These are phyloP conservation scores for Sugiyamaella xylanicola DNA, from an alignment of 1,139 yeast genomes.

Conservation along the genomic window DNA sequence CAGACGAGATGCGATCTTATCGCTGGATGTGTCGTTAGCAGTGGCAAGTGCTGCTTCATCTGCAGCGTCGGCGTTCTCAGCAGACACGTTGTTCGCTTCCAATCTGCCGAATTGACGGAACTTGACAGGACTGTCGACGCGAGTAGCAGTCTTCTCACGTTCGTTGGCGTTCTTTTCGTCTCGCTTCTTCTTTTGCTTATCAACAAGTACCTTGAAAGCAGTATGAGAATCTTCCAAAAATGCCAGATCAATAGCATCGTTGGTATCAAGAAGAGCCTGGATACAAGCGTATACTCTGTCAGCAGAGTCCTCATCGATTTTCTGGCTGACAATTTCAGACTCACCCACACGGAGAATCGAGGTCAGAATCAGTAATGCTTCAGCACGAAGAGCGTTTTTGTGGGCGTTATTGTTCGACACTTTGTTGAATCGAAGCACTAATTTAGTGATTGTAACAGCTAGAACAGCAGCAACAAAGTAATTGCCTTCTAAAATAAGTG, in stretches of 20 bases:
- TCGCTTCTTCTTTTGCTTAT: slow-evolving; percentile 54
- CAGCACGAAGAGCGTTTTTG: slow-evolving; percentile 87
- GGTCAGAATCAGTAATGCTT: slow-evolving; percentile 89
- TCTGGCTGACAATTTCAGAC: slow-evolving; percentile 61
- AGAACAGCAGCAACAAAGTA: slow-evolving; percentile 88
- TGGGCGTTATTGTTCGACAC: slow-evolving; percentile 54
- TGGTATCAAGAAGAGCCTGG: slow-evolving; percentile 70
- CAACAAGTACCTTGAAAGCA: slow-evolving; percentile 71
- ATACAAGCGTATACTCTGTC: slow-evolving; percentile 89
- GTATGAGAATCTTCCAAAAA: slow-evolving; percentile 86
- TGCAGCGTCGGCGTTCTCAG: slow-evolving; percentile 43
- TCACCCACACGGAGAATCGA: slow-evolving; percentile 90
- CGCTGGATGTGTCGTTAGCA: slow-evolving; percentile 51
- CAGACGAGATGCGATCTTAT: slow-evolving; percentile 71
- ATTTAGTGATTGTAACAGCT: slow-evolving; percentile 84
- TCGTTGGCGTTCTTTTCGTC: slow-evolving; percentile 62
- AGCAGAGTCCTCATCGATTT: slow-evolving; percentile 92
- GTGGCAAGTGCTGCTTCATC: slow-evolving; percentile 50
- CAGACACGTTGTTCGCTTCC: slow-evolving; percentile 48
- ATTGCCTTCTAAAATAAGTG: slow-evolving; percentile 81
- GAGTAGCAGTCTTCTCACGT: slow-evolving; percentile 69
- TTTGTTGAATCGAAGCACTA: slow-evolving; percentile 75
- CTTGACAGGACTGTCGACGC: slow-evolving; percentile 76
- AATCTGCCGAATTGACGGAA: slow-evolving; percentile 80
- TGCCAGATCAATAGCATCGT: slow-evolving; percentile 60